Base-by-base conservation (phyloP, 75 land plant species). In the Adiantum capillusveneris region DNA sequence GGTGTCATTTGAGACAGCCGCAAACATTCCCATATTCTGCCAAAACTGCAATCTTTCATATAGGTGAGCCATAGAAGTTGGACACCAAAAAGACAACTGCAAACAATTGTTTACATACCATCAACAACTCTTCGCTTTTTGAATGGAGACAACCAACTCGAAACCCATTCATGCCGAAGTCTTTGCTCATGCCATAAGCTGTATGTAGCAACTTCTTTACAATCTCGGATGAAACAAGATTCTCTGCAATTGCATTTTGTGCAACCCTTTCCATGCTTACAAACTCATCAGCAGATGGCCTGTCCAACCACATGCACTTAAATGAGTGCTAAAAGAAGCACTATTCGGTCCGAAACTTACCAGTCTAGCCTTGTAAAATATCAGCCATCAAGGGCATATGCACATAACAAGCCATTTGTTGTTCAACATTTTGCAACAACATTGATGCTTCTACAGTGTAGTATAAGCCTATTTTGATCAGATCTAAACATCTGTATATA, bases 1-100 rank as follows among this genome's bases (percentile, higher is more conserved):
- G 13, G 76, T 73, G 44, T 73, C 76, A 36, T 73, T 73, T 9
- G 76, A 73, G 14, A 73, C 76, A 18, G 76, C 76, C 9, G 76
- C 70, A 73, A 73, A 73, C 76, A 73, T 73, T 28, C 76, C 76
- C 76, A 73, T 73, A 44, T 73, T 73, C 49, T 66, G 71, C 76
- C 76, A 73, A 36, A 73, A 57, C 76, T 73, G 64, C 22, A 46
- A 31, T 24, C 1, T 27, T 17, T 3, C 31, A 55, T 2, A 16
- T 9, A 28, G 24, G 27, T 27, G 6, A 55, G 27, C 57, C 3
- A 2, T 5, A 11, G 2, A 24, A 30, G 24, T 24, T 2, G 25
- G 31, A 21, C n/a, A 55, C 6, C 11, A 27, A 5, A 34, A 34
- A 34, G 9, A 5, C 37, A 34, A 34, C 37, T 34, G 7, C 37